Evolutionary conservation across 2,329 filamentous ascomycete species (phyloP).

Genomic region (Aspergillus pseudoglaucus): DNA sequence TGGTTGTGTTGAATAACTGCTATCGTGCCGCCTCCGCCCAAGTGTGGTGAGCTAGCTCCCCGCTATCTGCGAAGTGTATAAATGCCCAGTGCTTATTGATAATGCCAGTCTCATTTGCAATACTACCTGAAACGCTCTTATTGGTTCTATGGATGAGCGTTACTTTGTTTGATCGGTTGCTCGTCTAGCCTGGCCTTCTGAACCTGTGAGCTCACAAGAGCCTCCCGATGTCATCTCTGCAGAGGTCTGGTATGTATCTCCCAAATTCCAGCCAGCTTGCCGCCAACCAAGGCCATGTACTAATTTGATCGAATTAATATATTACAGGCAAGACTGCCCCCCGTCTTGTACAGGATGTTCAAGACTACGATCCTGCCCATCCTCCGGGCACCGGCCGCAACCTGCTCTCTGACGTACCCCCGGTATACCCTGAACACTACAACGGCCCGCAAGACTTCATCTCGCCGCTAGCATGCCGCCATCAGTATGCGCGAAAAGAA

Average conservation of each 20-base stretch:
- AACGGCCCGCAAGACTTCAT: constrained; percentile 29
- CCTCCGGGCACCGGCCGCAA: constrained; percentile 42
- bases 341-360: constrained; percentile 41
- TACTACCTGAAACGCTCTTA: constrained; percentile 2
- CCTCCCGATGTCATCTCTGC: constrained; percentile 25
- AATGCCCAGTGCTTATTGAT: neutral
- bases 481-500: constrained; percentile 53
- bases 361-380: constrained; percentile 41
- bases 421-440: constrained; percentile 39
- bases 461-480: constrained; percentile 48
- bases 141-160: neutral
- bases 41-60: constrained; percentile 19
- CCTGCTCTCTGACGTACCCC: constrained; percentile 53
- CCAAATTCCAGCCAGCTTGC: neutral
- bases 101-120: neutral
- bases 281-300: neutral
- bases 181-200: constrained; percentile 6
- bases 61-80: constrained; percentile 12
- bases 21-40: neutral
- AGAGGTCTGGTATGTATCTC: constrained; percentile 26
- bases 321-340: constrained; percentile 46
- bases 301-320: neutral
- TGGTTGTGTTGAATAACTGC: constrained; percentile 11
- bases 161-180: neutral
- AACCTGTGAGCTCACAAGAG: constrained; percentile 10